Evolutionary conservation across 306 rosid genomes (phyloP).

Genomic region (Phaseolus lunatus): DNA sequence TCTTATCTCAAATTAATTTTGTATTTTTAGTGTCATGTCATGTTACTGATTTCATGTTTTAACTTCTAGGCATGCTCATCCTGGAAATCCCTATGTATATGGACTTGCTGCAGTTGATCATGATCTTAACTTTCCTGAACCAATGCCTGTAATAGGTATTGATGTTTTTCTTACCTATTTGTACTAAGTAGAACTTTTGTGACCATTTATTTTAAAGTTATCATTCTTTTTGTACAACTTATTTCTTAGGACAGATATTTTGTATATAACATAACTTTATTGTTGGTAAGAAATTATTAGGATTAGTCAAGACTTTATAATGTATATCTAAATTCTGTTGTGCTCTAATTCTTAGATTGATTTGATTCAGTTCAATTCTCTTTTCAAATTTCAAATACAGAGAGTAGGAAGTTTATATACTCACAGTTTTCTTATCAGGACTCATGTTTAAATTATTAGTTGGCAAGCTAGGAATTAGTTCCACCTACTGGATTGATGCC

Average conservation of each 20-base stretch:
- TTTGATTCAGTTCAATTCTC: not conserved
- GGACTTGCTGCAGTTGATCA: slow-evolving; percentile 93
- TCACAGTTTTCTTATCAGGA: not conserved
- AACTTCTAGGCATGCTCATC: slow-evolving; percentile 93
- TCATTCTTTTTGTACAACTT: not conserved
- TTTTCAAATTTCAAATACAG: not conserved
- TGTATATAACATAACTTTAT: not conserved
- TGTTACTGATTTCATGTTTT: slow-evolving; percentile 24
- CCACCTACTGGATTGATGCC: not conserved
- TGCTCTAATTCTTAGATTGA: not conserved
- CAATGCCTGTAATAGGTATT: slow-evolving; percentile 97
- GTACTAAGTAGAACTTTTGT: not conserved
- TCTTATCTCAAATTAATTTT: not conserved
- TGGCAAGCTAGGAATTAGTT: not conserved
- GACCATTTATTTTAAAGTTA: not conserved
- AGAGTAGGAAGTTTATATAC: not conserved
- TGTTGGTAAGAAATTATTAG: not conserved
- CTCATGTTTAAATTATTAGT: not conserved
- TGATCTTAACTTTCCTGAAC: slow-evolving; percentile 96
- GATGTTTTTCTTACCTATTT: not conserved
- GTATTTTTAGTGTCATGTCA: not conserved
- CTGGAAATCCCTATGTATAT: slow-evolving; percentile 95
- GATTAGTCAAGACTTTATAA: not conserved
- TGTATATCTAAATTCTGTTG: not conserved
- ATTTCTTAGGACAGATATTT: not conserved